These are phyloP conservation scores for Colletotrichum caudatum DNA, from an alignment of 2,329 filamentous ascomycete genomes.

Conservation along the genomic window DNA sequence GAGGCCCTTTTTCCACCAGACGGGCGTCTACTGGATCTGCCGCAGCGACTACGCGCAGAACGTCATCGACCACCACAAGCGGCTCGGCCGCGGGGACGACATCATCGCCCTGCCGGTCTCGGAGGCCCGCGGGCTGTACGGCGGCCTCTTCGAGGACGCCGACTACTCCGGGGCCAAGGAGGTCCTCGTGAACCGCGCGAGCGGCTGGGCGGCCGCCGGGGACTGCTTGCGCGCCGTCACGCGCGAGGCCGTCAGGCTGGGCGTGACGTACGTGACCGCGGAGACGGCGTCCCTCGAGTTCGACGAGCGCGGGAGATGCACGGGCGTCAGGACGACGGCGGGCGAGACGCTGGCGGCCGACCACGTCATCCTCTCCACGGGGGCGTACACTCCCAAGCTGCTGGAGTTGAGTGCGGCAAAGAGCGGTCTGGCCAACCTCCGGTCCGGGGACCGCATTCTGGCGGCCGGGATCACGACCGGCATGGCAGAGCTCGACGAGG, in stretches of 20 bases:
- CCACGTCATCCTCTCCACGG: conserved; percentile 66
- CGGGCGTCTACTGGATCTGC: conserved; percentile 69
- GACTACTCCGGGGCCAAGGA: conserved; percentile 70
- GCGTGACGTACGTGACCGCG: conserved; percentile 69
- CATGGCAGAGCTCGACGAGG: conserved; percentile 64
- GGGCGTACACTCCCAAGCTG: conserved; percentile 69
- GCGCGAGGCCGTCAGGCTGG: conserved; percentile 62
- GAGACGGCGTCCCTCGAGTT: conserved; percentile 63
- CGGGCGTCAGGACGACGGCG: conserved; percentile 61
- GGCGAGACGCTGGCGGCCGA: conserved; percentile 61
- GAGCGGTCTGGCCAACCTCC: conserved; percentile 61
- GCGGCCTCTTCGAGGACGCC: conserved; percentile 69
- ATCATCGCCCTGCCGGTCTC: conserved; percentile 59
- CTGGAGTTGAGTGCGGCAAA: conserved; percentile 63
- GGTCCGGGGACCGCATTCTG: conserved; percentile 65
- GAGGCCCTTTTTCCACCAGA: conserved; percentile 68
- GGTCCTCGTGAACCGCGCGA: conserved; percentile 70
- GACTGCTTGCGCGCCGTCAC: conserved; percentile 68
- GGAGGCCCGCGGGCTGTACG: conserved; percentile 63
- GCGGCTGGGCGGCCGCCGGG: conserved; percentile 74
- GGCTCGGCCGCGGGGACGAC: conserved; percentile 55
- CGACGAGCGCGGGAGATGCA: conserved; percentile 53
- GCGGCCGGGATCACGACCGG: conserved; percentile 71
- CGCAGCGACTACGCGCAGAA: conserved; percentile 62
- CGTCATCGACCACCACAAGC: conserved; percentile 66